These are phyloP conservation scores for Microdochium nivale DNA, from an alignment of 2,329 filamentous ascomycete species.

Conservation along the genomic window DNA sequence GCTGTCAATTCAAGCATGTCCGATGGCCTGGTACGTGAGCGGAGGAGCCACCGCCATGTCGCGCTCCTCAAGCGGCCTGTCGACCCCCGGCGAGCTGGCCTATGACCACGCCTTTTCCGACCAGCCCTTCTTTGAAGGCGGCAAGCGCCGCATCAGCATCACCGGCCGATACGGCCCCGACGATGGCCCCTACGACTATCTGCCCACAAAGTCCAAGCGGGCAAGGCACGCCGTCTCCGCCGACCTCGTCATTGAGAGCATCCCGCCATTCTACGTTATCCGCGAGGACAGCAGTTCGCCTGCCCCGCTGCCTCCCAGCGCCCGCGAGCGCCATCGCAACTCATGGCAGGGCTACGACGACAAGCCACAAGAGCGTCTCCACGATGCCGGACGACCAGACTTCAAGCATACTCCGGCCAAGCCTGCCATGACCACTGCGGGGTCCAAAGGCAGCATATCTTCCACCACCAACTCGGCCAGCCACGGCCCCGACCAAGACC, in stretches of 20 bases:
- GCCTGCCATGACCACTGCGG: background rate
- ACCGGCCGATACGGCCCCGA: constrained; percentile 19
- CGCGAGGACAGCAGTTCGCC: constrained; percentile 13
- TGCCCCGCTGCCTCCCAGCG: background rate
- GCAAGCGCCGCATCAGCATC: constrained; percentile 29
- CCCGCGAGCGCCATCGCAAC: background rate
- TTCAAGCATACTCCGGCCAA: background rate
- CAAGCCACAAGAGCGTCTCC: constrained; percentile 7
- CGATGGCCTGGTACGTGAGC: constrained; percentile 24
- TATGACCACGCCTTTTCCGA: constrained; percentile 8
- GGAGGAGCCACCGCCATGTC: constrained; percentile 18
- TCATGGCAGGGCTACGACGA: constrained; percentile 4
- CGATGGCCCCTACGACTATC: constrained; percentile 27
- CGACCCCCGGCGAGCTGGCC: constrained; percentile 8
- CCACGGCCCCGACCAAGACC: constrained; percentile 18
- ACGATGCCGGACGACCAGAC: background rate
- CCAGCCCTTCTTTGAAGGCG: constrained; percentile 21
- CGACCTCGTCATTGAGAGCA: constrained; percentile 7
- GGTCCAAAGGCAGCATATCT: background rate
- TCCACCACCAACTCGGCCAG: background rate
- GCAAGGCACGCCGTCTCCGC: constrained; percentile 12
- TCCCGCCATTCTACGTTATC: constrained; percentile 22
- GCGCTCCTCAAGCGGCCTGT: constrained; percentile 23
- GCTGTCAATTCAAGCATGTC: constrained; percentile 19
- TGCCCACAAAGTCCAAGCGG: constrained; percentile 16